Evolutionary conservation across 2,329 filamentous ascomycete species (phyloP).

Genomic region (Fusarium begoniae): DNA sequence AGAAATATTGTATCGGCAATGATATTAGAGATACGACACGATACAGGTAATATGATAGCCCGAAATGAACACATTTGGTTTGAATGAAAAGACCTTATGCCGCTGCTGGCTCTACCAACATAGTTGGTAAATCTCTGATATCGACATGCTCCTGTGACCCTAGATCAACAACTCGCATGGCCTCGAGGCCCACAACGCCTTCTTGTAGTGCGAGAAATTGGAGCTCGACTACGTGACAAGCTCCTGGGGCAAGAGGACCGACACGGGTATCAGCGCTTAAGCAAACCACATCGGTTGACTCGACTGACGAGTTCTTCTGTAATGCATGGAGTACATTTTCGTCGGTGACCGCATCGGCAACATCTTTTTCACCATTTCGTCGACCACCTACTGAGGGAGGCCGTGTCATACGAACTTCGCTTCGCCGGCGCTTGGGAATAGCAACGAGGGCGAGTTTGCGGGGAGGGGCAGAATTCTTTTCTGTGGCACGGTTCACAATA

Average conservation of each 20-base stretch:
- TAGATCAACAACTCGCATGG: slow-evolving; percentile 77
- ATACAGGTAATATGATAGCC: slow-evolving; percentile 28
- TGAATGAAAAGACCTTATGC: slow-evolving; percentile 28
- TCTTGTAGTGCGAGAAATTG: slow-evolving; percentile 74
- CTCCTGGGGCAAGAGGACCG: slow-evolving; percentile 75
- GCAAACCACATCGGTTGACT: slow-evolving; percentile 75
- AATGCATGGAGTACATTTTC: slow-evolving; percentile 76
- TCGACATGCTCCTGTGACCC: slow-evolving; percentile 80
- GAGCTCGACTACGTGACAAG: slow-evolving; percentile 78
- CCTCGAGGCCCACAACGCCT: slow-evolving; percentile 76
- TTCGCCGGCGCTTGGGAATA: slow-evolving; percentile 70
- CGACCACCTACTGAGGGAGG: slow-evolving; percentile 60
- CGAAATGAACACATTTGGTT: neutral
- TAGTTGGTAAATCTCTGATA: slow-evolving; percentile 76
- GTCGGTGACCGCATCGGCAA: slow-evolving; percentile 75
- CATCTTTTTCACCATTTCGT: slow-evolving; percentile 49
- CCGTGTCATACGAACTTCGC: slow-evolving; percentile 61
- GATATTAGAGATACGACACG: slow-evolving; percentile 38
- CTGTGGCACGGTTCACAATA: slow-evolving; percentile 75
- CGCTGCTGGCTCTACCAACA: slow-evolving; percentile 61
- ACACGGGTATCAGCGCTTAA: slow-evolving; percentile 78
- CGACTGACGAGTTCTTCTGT: slow-evolving; percentile 71
- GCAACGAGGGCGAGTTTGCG: slow-evolving; percentile 77
- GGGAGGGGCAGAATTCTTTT: slow-evolving; percentile 52
- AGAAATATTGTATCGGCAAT: slow-evolving; percentile 34